phyloP scores from a whole-genome alignment of 164 flowering plant species.

The grape (Vitis vinifera) region ASM3070453v1 NC_081819.1:15560001-15560500 shows the following conservation, averaged over 20 bases:
- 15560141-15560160: slow-evolving; percentile 28
- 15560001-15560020: slow-evolving; percentile 26
- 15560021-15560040: slow-evolving; percentile 12
- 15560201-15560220: slow-evolving; percentile 40
- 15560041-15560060: slow-evolving; percentile 13
- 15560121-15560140: slow-evolving; percentile 36
- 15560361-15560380: slow-evolving; percentile 21
- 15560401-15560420: slow-evolving; percentile 72
- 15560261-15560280: slow-evolving; percentile 11
- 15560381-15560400: slow-evolving; percentile 30
- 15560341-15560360: slow-evolving; percentile 51
- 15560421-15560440: slow-evolving; percentile 37
- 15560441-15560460: slow-evolving; percentile 44
- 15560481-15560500: slow-evolving; percentile 7
- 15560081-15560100: slow-evolving; percentile 12
- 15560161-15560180: slow-evolving; percentile 23
- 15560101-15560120: slow-evolving; percentile 22
- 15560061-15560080: slow-evolving; percentile 7
- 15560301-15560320: slow-evolving; percentile 49
- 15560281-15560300: slow-evolving; percentile 14
- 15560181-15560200: slow-evolving; percentile 25
- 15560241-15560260: slow-evolving; percentile 19
- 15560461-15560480: slow-evolving; percentile 31
- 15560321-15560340: slow-evolving; percentile 41
- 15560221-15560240: slow-evolving; percentile 35